Evolutionary conservation across 2,329 filamentous ascomycete species (phyloP), one percentile per base, ranked within the genome.

Genomic region (Biscogniauxia marginata): DNA sequence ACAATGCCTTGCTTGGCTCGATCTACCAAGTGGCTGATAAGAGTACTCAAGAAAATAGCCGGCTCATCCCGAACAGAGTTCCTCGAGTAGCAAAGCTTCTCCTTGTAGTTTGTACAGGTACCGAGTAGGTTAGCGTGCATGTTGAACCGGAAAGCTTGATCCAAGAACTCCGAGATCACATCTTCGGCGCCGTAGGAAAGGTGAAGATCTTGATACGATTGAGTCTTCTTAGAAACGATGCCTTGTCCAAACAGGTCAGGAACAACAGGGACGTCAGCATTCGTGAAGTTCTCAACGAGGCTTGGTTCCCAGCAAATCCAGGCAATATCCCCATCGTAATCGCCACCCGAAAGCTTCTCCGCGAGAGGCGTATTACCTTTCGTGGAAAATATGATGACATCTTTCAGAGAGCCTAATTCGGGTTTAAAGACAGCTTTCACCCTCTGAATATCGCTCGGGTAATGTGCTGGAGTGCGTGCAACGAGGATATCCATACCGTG

Each of bases 251-350:
- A 74, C 0, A 87, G 69, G 52, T 83, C 77, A 0, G 73, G 73
- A 7, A 70, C 53, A 1, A 66, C 25, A 0, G 81, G 83, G 5
- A 79, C 71, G 0, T 79, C 74, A 0, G 84, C 83, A 56, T 89
- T 91, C 4, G 66, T 62, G 62, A 93, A 93, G n/a, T 84, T 84
- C 4, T 75, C 63, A 0, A 90, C 87, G 3, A 95, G 79, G 0
- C 74, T 71, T 0, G 77, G 74, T 23, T 93, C 88, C 87, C 88
- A 93, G 65, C 87, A 91, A 0, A 91, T 73, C 88, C 89, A 93
- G 4, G 89, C 84, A n/a, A 76, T 80, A 59, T 95, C 90, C 0
- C 90, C 90, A 62, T 93, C 90, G 59, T 92, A 93, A 65, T 93
- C 90, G 0, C 90, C 90, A 0, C 90, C 90, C 1, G 89, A 90